Percentiles rank a stretch among this genome's conserved stretches.
Evolutionary conservation across 140 eudicot genomes (phyloP).

Genomic region (Artemisia princeps): DNA sequence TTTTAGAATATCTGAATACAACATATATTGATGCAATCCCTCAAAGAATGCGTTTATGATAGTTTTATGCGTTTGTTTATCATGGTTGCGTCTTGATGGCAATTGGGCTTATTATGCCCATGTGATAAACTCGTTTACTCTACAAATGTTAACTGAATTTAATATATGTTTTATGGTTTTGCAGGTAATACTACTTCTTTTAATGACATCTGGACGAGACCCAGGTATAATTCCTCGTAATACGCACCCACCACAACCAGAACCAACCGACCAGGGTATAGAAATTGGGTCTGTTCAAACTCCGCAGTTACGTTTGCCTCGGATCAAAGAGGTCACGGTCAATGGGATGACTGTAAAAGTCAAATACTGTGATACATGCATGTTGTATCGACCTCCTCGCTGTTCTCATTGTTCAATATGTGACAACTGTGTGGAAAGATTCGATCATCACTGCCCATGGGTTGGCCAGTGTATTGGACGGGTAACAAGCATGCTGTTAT

Average conservation of each 20-base stretch:
- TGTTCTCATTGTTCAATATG: constrained; percentile 70
- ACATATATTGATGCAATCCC: not conserved
- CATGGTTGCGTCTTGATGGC: too few relatives aligned
- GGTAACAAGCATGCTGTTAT: constrained; percentile 27
- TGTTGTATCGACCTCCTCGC: constrained; percentile 67
- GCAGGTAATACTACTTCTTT: constrained; percentile 45
- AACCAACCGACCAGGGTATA: constrained; percentile 18
- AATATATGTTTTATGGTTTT: not conserved
- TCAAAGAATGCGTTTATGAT: not conserved
- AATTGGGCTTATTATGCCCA: not conserved
- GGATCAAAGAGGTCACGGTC: constrained; percentile 51
- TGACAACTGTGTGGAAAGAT: constrained; percentile 62
- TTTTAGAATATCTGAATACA: not conserved
- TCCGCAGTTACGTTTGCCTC: constrained; percentile 45
- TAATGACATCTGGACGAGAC: constrained; percentile 53
- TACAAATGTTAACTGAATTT: constrained; percentile 1
- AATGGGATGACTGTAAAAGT: constrained; percentile 57
- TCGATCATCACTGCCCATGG: constrained; percentile 81
- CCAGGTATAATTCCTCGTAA: constrained; percentile 61
- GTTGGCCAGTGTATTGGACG: constrained; percentile 73
- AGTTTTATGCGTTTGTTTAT: not conserved
- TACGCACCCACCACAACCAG: constrained; percentile 45
- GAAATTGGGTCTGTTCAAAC: constrained; percentile 42
- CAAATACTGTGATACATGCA: constrained; percentile 67
- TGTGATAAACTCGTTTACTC: not conserved